Conservation (phyloP, 805 yeast genomes). For the Komagataella ulmi region DNA sequence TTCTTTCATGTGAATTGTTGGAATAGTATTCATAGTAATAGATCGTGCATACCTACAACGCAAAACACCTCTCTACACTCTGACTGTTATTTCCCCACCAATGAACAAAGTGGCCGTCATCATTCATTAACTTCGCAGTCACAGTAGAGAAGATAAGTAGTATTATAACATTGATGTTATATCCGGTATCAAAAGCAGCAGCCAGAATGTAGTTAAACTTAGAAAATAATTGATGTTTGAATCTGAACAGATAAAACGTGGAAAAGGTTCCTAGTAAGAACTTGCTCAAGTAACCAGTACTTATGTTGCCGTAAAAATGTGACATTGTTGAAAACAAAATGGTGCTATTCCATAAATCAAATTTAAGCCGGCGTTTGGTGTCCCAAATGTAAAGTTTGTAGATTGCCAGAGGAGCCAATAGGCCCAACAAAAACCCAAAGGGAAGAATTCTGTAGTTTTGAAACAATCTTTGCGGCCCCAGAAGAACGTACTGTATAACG, state of each 20-base stretch:
- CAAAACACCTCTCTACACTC: conserved; percentile 35
- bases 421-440: conserved; percentile 28
- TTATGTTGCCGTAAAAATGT: conserved; percentile 32
- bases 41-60: conserved; percentile 6
- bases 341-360: conserved; percentile 30
- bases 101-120: conserved; percentile 7
- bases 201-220: conserved; percentile 33
- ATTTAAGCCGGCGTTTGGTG: conserved; percentile 3
- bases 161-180: conserved; percentile 25
- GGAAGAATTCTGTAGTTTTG: conserved; percentile 28
- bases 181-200: conserved; percentile 39
- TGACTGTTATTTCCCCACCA: conserved; percentile 37
- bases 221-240: conserved; percentile 25
- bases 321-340: conserved; percentile 35
- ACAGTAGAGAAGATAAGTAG: conserved; percentile 18
- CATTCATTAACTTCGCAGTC: conserved; percentile 5
- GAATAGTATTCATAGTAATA: neutral
- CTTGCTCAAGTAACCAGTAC: conserved; percentile 33
- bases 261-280: conserved; percentile 34
- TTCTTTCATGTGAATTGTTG: conserved; percentile 22
- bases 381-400: conserved; percentile 8
- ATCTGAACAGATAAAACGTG: conserved; percentile 29
- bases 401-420: conserved; percentile 21
- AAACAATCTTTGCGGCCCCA: conserved; percentile 33
- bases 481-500: conserved; percentile 35